Evolutionary conservation across 2,329 filamentous ascomycete species (phyloP), one percentile per base, ranked within the genome.

Genomic region (Mariannaea elegans): DNA sequence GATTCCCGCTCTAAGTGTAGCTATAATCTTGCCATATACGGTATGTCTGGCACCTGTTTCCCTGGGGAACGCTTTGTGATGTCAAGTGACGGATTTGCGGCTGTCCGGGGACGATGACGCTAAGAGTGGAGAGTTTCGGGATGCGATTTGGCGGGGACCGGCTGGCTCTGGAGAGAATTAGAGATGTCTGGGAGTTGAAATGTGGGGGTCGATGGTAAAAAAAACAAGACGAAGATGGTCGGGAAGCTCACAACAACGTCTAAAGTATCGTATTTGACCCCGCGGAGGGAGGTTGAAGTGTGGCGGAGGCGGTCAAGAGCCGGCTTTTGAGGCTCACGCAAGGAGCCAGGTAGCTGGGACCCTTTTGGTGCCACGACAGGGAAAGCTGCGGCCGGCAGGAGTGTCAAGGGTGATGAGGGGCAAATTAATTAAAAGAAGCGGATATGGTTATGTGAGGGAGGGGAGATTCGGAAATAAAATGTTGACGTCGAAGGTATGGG

Each of bases 11-110:
- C 62, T 54, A 46, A 55, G 46, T 45, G 45, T 54, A 34, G 56
- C 55, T 63, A 64, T 34, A 62, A 50, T 45, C 55, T 45, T 59
- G 63, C 68, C 66, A 72, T 72, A 50, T 60, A 71, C 64, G 32
- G 10, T 34, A 27, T 14, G 59, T 65, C 45, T 34, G 34, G 54
- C 14, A 54, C 48, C 32, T 12, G 27, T 31, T 12, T 7, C 27
- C 12, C 27, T 31, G 12, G 27, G 27, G 27, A 31, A 31, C 12
- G 7, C 27, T 31, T 12, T 12, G 7, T 31, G 12, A 31, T 31
- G 27, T 31, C 27, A 31, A 31, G 34, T 29, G 45, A 38, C 44
- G 53, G 14, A n/a, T 16, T 42, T 16, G n/a, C 19, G 13, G 21
- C 38, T 23, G 18, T 39, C 18, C 24, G 44, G 32, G 41, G 7